phyloP scores from a whole-genome alignment of 2,329 filamentous ascomycete genomes.

The Volutella citrinella region DNA sequence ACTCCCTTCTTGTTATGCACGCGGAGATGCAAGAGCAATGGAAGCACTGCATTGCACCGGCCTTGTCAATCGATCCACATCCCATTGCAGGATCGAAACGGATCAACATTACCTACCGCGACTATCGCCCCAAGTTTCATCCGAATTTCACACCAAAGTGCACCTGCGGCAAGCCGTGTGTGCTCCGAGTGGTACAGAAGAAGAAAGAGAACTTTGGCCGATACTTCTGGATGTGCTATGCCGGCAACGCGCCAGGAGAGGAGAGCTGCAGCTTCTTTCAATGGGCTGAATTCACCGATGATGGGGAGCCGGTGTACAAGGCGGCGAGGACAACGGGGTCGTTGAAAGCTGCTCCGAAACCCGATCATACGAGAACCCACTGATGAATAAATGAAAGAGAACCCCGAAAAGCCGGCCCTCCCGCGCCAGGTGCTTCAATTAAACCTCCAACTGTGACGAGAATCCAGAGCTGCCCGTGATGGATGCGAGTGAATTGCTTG shows the following conservation, averaged over 20 bases:
- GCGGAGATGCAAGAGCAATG: slow-evolving; percentile 97
- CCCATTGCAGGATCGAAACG: slow-evolving; percentile 75
- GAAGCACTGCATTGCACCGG: slow-evolving; percentile 84
- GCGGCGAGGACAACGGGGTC: too few relatives aligned
- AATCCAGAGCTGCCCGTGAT: too few relatives aligned
- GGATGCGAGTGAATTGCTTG: too few relatives aligned
- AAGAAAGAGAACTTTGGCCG: slow-evolving; percentile 72
- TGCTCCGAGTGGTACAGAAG: slow-evolving; percentile 75
- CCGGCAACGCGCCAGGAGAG: slow-evolving; percentile 66
- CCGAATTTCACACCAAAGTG: slow-evolving; percentile 77
- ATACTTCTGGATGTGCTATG: slow-evolving; percentile 95
- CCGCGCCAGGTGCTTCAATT: too few relatives aligned
- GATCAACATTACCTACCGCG: slow-evolving; percentile 92
- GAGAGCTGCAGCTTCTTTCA: slow-evolving; percentile 74
- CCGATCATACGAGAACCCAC: too few relatives aligned
- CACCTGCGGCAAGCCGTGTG: slow-evolving; percentile 64
- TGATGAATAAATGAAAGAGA: too few relatives aligned
- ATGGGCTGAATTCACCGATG: slow-evolving; percentile 84
- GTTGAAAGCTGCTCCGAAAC: too few relatives aligned
- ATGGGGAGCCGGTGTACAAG: slow-evolving; percentile 74
- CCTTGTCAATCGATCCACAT: slow-evolving; percentile 77
- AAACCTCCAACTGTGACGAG: too few relatives aligned
- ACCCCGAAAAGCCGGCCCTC: too few relatives aligned
- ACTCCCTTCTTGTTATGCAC: slow-evolving; percentile 92
- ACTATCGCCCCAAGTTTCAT: slow-evolving; percentile 75